Base-by-base conservation (phyloP, 805 yeast genomes). In the Nakazawaea siamensis region DNA sequence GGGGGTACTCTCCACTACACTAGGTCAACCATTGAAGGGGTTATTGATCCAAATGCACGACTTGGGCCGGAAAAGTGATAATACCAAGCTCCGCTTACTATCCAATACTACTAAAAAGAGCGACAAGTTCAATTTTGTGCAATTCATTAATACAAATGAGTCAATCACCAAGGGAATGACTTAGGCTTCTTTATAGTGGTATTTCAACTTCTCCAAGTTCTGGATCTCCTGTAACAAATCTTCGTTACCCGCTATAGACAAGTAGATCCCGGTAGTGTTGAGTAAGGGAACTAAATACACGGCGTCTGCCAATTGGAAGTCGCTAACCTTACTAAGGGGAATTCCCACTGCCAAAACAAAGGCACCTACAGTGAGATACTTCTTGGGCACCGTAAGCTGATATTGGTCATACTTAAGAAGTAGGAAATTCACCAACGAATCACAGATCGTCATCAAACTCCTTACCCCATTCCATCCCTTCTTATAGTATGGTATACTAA, bases 171-270 rank as follows among this genome's bases (percentile, higher is more conserved):
- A 20, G 23, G 23, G 23, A 20, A 20, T 20, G 10, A 20, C 10
- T 47, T 47, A 56, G 18, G 58, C 62, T 19, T 49, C 54, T 34
- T 54, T 56, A 35, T 54, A 55, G 34, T 49, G 29, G 37, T 57
- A 56, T 33, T 42, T 52, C 29, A 49, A 17, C 18, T 33, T 43
- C 20, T 51, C 49, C 24, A 57, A 39, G 12, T 45, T 21, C 1
- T 33, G 17, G 12, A 57, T 40, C 14, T 46, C 47, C 3, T 33
- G 26, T n/a, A 37, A 42, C 13, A 57, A 20, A 3, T 34, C 33
- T 1, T 43, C 37, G 8, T 46, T 37, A 31, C 52, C 54, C 8
- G 33, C 35, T 9, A 44, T 29, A 18, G 43, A 18, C 24, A 46
- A 41, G 4, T 41, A 38, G 3, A 56, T 26, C 6, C 45, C 42